phyloP scores from a whole-genome alignment of 345 rosid species.

The Gossypium rotundifolium region DNA sequence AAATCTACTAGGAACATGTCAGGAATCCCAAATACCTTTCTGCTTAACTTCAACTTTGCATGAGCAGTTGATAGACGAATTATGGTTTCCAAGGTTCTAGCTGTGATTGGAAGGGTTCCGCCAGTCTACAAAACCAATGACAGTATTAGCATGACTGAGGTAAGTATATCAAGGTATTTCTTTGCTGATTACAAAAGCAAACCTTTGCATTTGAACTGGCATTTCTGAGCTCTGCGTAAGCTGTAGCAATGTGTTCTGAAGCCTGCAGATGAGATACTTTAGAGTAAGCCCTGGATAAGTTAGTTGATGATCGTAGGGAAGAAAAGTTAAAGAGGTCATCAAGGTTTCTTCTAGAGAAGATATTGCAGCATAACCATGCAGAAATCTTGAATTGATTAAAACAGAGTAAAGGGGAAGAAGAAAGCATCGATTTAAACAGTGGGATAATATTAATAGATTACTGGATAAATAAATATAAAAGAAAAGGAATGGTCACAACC shows the following conservation, averaged over 20 bases:
- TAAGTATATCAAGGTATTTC: background rate
- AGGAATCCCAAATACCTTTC: constrained; percentile 37
- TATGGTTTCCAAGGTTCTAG: constrained; percentile 95
- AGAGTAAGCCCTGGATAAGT: constrained; percentile 10
- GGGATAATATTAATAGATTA: background rate
- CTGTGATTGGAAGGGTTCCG: constrained; percentile 97
- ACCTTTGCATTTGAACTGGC: constrained; percentile 72
- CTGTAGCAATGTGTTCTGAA: constrained; percentile 80
- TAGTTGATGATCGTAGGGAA: background rate
- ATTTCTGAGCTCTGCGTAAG: constrained; percentile 92
- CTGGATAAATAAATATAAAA: background rate
- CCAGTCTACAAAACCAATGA: constrained; percentile 61
- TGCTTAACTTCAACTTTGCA: constrained; percentile 87
- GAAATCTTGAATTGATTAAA: background rate
- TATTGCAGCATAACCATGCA: background rate
- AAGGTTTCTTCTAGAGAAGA: background rate
- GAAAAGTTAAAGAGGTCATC: background rate
- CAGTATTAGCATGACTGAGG: constrained; percentile 4
- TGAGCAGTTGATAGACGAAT: constrained; percentile 98
- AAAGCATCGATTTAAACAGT: background rate
- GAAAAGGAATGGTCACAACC: constrained; percentile 30
- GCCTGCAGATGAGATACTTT: constrained; percentile 43
- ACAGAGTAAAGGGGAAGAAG: background rate
- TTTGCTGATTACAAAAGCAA: constrained; percentile 14
- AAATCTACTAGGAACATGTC: background rate